phyloP scores from a whole-genome alignment of 306 rosid genomes.

The Cicer yamashitae region DNA sequence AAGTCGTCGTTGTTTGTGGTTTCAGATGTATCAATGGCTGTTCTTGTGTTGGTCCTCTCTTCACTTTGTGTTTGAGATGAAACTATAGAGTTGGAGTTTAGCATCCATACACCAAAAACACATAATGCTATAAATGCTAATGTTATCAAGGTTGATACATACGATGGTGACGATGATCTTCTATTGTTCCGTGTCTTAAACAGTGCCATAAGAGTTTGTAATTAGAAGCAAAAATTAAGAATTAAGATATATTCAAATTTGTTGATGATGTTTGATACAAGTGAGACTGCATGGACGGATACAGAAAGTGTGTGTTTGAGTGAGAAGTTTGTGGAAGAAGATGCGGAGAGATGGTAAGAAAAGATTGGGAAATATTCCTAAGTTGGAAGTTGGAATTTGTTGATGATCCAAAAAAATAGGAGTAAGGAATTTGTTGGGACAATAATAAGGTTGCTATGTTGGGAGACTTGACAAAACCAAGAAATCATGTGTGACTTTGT shows the following conservation, averaged over 20 bases:
- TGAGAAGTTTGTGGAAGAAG: slow-evolving; percentile 42
- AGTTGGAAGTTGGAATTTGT: slow-evolving; percentile 53
- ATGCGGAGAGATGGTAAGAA: slow-evolving; percentile 20
- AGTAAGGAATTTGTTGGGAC: slow-evolving; percentile 50
- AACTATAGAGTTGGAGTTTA: slow-evolving; percentile 52
- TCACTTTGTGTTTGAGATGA: slow-evolving; percentile 44
- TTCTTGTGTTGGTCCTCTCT: slow-evolving; percentile 40
- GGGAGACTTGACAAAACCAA: slow-evolving; percentile 9
- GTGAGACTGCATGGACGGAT: slow-evolving; percentile 13
- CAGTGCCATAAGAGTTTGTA: slow-evolving; percentile 54
- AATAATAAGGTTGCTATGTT: slow-evolving; percentile 24
- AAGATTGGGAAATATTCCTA: slow-evolving; percentile 46
- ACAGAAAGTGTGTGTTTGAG: slow-evolving; percentile 26
- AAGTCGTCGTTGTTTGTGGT: slow-evolving; percentile 32
- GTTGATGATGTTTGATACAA: slow-evolving; percentile 43
- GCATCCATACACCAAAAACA: slow-evolving; percentile 74
- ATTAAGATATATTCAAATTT: slow-evolving; percentile 2
- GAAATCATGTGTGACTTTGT: slow-evolving; percentile 1
- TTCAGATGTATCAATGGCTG: slow-evolving; percentile 39
- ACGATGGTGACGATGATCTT: slow-evolving; percentile 68
- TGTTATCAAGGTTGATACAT: slow-evolving; percentile 61
- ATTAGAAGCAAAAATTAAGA: not conserved
- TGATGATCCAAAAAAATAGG: slow-evolving; percentile 84
- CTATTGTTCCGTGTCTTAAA: slow-evolving; percentile 66
- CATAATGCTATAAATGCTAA: slow-evolving; percentile 65